Evolutionary conservation across 768 basidiomycete genomes (phyloP).

Genomic region (Psilocybe cyanescens): DNA sequence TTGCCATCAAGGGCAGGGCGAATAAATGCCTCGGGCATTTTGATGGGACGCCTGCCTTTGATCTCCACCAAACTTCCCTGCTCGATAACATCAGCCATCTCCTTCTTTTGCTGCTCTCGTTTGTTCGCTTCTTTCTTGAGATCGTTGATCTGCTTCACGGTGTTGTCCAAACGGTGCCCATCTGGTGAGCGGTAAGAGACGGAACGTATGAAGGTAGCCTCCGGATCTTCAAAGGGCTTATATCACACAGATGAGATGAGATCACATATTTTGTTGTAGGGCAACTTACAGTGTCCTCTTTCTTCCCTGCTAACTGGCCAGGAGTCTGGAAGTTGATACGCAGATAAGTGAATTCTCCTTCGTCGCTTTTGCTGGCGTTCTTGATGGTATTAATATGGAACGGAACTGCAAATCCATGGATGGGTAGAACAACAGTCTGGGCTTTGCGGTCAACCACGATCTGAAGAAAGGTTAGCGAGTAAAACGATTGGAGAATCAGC

Average conservation of each 20-base stretch:
- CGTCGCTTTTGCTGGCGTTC: slow-evolving; percentile 96
- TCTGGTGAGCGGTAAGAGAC: slow-evolving; percentile 93
- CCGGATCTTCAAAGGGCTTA: slow-evolving; percentile 95
- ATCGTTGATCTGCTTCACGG: slow-evolving; percentile 92
- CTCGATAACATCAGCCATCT: slow-evolving; percentile 97
- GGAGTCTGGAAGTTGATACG: slow-evolving; percentile 99
- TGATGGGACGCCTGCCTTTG: slow-evolving; percentile 84
- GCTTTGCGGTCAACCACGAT: slow-evolving; percentile 91
- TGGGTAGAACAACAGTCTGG: slow-evolving; percentile 87
- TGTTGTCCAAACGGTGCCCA: slow-evolving; percentile 83
- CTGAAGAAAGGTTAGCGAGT: slow-evolving; percentile 40
- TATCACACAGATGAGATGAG: background rate
- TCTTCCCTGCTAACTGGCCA: slow-evolving; percentile 95
- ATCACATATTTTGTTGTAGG: background rate
- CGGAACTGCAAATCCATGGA: slow-evolving; percentile 94
- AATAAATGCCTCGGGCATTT: slow-evolving; percentile 90
- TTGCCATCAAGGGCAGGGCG: slow-evolving; percentile 95
- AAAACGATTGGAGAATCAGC: slow-evolving; percentile 2
- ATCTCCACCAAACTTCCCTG: slow-evolving; percentile 90
- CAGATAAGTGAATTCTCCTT: slow-evolving; percentile 92
- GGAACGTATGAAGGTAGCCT: slow-evolving; percentile 94
- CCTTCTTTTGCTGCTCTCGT: slow-evolving; percentile 96
- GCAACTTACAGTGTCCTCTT: slow-evolving; percentile 86
- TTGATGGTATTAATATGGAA: slow-evolving; percentile 99
- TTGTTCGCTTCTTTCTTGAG: slow-evolving; percentile 97